Conservation (phyloP, 75 land plant genomes). For the Gnetum montanum region DNA sequence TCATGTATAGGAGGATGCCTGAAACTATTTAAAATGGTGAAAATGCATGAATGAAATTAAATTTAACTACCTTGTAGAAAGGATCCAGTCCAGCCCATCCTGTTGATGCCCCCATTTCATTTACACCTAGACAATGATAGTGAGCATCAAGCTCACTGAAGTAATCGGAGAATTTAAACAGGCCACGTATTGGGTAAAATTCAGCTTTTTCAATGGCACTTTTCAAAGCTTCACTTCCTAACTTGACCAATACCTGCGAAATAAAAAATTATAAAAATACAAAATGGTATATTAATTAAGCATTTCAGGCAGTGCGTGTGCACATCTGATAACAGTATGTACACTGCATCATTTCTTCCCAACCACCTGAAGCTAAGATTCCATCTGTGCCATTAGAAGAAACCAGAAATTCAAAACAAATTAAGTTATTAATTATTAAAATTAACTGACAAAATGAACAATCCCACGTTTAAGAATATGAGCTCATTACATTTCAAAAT, state of each 20-base stretch:
- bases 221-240: slow-evolving; percentile 59
- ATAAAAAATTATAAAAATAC: no score
- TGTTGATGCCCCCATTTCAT: slow-evolving; percentile 72
- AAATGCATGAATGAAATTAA: neutral
- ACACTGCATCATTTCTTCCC: no score
- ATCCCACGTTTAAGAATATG: no score
- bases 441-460: no score
- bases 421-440: no score
- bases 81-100: slow-evolving; percentile 79
- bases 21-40: neutral
- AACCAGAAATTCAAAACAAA: no score
- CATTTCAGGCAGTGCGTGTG: no score
- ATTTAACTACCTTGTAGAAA: slow-evolving; percentile 60
- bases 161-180: slow-evolving; percentile 63
- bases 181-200: slow-evolving; percentile 78
- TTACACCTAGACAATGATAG: slow-evolving; percentile 38
- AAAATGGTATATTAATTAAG: no score
- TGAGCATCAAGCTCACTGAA: slow-evolving; percentile 79
- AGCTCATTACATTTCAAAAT: no score
- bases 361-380: no score
- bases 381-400: no score
- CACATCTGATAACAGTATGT: no score
- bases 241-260: slow-evolving; percentile 63
- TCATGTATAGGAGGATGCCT: neutral
- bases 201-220: slow-evolving; percentile 74